Evolutionary conservation across 2,329 filamentous ascomycete species (phyloP), one percentile per base, ranked within the genome.

Genomic region (Capronia epimyces): DNA sequence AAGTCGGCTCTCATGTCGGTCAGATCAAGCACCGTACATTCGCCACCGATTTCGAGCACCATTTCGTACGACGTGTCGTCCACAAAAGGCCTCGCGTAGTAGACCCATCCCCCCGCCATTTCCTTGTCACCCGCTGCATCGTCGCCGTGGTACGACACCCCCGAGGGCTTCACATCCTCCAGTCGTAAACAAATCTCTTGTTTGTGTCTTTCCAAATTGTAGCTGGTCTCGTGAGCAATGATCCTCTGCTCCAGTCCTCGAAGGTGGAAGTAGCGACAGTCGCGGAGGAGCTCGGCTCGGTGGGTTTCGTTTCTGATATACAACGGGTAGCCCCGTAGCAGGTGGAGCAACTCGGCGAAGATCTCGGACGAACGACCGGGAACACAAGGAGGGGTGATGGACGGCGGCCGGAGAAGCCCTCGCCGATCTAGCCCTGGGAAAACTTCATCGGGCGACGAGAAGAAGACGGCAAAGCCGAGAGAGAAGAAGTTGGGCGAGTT

Each of bases 401-500:
- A 86, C 0, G 91, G 91, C 1, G 91, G 91, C 0, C 91, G 84
- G 36, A 96, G 80, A 16, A 96, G 79, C 12, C 83, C 81, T 54
- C 83, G 80, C 45, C 88, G 82, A 52, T 89, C 82, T 1, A 96
- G 78, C 1, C 90, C 91, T 0, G 91, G 91, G 61, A 95, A 96
- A 4, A 89, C 79, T 62, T 95, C 85, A 12, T 80, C 76, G 0
- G 87, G 87, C 1, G 81, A 82, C 13, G 83, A 84, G 72, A 95
- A 95, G 76, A 95, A 94, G 61, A 88, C 80, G 31, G 83, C 85
- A 64, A 95, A 95, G 52, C 90, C 90, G 2, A 96, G 79, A 0
- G 89, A 86, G 74, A 97, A 97, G 76, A 89, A 97, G 68, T 97
- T 97, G 10, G 90, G 90, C n/a, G 82, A 84, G 70, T 97, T 90